Evolutionary conservation across 164 flowering plant species (phyloP).

Genomic region (Taxillus chinensis): DNA sequence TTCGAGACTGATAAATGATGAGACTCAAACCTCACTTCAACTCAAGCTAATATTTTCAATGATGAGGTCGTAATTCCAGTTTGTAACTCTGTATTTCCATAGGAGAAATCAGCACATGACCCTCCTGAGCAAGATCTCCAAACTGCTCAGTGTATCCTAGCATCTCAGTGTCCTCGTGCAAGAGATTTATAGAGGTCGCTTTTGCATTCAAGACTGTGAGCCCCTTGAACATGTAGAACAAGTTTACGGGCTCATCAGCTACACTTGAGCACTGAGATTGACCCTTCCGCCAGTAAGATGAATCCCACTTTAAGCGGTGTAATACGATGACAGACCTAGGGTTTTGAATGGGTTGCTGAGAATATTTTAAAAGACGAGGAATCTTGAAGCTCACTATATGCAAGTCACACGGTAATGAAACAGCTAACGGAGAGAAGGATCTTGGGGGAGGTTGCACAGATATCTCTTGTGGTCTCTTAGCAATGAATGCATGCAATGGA

Average conservation of each 20-base stretch:
- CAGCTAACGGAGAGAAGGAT: constrained; percentile 61
- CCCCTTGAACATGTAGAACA: constrained; percentile 65
- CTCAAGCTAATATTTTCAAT: not conserved
- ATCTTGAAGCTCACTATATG: constrained; percentile 86
- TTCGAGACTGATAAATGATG: too few relatives aligned
- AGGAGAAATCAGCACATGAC: constrained; percentile 61
- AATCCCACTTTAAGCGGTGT: constrained; percentile 72
- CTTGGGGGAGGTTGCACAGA: constrained; percentile 53
- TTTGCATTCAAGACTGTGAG: constrained; percentile 52
- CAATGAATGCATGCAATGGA: constrained; percentile 64
- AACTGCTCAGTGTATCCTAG: constrained; percentile 66
- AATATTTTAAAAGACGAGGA: constrained; percentile 60
- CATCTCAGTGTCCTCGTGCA: constrained; percentile 72
- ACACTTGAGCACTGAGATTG: constrained; percentile 48
- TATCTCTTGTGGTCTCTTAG: constrained; percentile 57
- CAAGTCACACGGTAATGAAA: constrained; percentile 84
- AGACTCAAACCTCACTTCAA: too few relatives aligned
- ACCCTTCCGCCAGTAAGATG: constrained; percentile 60
- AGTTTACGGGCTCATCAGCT: constrained; percentile 57
- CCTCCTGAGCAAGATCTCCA: constrained; percentile 58
- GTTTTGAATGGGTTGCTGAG: constrained; percentile 40
- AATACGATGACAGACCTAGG: constrained; percentile 56
- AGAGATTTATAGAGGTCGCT: constrained; percentile 77
- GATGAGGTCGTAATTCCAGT: constrained; percentile 31
- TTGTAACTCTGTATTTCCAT: constrained; percentile 97